These are phyloP conservation scores for Capsicum pubescens DNA, from an alignment of 257 asterid species.

Conservation along the genomic window DNA sequence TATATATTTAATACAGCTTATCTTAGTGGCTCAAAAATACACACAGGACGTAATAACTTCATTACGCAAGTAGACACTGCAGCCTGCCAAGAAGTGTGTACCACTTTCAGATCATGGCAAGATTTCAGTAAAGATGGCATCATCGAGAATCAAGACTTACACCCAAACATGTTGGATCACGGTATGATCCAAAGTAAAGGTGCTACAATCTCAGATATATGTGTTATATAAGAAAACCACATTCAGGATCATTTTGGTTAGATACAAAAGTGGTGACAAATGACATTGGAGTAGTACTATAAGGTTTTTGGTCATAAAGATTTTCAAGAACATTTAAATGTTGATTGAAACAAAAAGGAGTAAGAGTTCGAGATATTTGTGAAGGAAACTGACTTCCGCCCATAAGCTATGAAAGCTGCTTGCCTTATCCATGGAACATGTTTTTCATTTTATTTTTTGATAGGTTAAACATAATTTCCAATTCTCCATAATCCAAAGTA, in stretches of 20 bases:
- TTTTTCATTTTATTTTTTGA: neutral
- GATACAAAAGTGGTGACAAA: neutral
- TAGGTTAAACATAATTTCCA: neutral
- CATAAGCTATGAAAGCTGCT: neutral
- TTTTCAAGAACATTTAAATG: neutral
- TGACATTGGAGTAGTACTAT: neutral
- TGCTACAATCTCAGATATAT: conserved; percentile 20
- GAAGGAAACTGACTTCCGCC: neutral
- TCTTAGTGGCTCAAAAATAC: neutral
- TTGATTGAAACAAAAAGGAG: conserved; percentile 18
- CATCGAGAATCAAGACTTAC: neutral
- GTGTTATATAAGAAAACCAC: neutral
- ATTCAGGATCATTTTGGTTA: neutral
- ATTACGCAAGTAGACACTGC: neutral
- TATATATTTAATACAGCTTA: neutral
- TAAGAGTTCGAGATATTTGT: neutral
- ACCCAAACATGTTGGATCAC: neutral
- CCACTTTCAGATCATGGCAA: conserved; percentile 3
- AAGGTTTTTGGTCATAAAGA: neutral
- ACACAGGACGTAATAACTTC: neutral
- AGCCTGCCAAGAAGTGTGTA: neutral
- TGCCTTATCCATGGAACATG: neutral
- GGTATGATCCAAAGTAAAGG: neutral
- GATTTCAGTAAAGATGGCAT: neutral
- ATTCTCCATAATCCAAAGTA: neutral